Conservation (phyloP, 768 basidiomycete species). For the Amanita fuliginea region DNA sequence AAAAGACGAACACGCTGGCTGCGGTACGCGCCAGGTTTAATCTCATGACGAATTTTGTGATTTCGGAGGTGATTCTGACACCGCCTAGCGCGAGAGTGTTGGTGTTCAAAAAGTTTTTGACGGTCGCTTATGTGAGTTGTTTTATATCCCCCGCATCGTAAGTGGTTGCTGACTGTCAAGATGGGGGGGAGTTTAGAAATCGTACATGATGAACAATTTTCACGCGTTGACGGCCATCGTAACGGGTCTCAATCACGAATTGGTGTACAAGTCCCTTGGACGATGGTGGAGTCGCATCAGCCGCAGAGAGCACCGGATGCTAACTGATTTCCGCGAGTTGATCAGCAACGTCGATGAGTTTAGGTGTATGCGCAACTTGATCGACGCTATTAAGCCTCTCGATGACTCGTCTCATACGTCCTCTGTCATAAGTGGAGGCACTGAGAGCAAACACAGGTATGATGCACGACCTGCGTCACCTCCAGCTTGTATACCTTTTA, state of each 20-base stretch:
- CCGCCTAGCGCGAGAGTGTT: slow-evolving; percentile 49
- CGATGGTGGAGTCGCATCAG: slow-evolving; percentile 53
- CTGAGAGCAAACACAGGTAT: slow-evolving; percentile 27
- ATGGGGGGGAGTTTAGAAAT: slow-evolving; percentile 46
- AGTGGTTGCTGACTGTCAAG: not conserved
- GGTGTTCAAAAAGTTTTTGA: slow-evolving; percentile 71
- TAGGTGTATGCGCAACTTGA: slow-evolving; percentile 56
- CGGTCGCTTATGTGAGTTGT: slow-evolving; percentile 69
- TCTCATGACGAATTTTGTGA: slow-evolving; percentile 69
- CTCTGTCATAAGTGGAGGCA: slow-evolving; percentile 37
- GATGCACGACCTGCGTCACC: slow-evolving; percentile 28
- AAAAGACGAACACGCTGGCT: slow-evolving; percentile 63
- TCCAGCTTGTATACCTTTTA: slow-evolving; percentile 69
- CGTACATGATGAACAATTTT: slow-evolving; percentile 68
- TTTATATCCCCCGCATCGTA: not conserved
- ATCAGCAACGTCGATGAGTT: slow-evolving; percentile 59
- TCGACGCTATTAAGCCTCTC: slow-evolving; percentile 53
- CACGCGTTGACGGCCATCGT: slow-evolving; percentile 73
- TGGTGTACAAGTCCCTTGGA: slow-evolving; percentile 58
- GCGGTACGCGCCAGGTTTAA: slow-evolving; percentile 78
- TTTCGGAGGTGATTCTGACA: slow-evolving; percentile 74
- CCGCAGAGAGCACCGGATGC: slow-evolving; percentile 61
- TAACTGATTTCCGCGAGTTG: slow-evolving; percentile 61
- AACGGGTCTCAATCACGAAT: slow-evolving; percentile 58
- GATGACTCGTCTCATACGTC: slow-evolving; percentile 42